phyloP scores from a whole-genome alignment of 1,284 basidiomycete species.

The Fistulina hepatica region DNA sequence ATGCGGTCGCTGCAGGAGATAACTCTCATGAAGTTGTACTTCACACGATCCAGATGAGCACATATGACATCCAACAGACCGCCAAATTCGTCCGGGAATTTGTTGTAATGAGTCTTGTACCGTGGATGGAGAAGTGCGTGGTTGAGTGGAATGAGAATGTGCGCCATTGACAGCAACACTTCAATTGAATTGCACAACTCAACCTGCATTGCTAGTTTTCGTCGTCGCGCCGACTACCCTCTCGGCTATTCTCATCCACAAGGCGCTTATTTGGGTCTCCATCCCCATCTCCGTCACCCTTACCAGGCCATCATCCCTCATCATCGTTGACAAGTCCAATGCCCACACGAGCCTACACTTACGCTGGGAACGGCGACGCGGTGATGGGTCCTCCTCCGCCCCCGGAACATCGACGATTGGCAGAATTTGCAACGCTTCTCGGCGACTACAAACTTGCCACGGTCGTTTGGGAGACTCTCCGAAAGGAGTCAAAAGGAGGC shows the following conservation, averaged over 20 bases:
- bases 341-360: constrained; percentile 31
- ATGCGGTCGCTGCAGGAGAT: constrained; percentile 16
- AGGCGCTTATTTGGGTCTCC: constrained; percentile 78
- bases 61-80: constrained; percentile 73
- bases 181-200: constrained; percentile 1
- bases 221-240: constrained; percentile 73
- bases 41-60: constrained; percentile 49
- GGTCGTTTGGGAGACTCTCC: constrained; percentile 75
- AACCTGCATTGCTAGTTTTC: constrained; percentile 46
- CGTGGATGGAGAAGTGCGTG: constrained; percentile 94
- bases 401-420: constrained; percentile 74
- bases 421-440: constrained; percentile 90
- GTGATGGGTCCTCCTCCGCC: constrained; percentile 28
- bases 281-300: constrained; percentile 34
- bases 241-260: constrained; percentile 78
- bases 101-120: constrained; percentile 81
- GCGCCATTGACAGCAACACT: constrained; percentile 15
- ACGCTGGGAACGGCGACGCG: constrained; percentile 7
- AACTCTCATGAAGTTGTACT: constrained; percentile 11
- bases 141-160: constrained; percentile 91
- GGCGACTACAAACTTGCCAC: constrained; percentile 84
- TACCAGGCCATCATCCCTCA: constrained; percentile 24
- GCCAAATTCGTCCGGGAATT: constrained; percentile 84
- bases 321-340: constrained; percentile 34
- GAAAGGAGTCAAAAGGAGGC: constrained; percentile 72